A percentile compares a stretch with the other conserved stretches of the same genome.
phyloP scores from a whole-genome alignment of 2,329 filamentous ascomycete genomes.

The Curvularia sp. region DNA sequence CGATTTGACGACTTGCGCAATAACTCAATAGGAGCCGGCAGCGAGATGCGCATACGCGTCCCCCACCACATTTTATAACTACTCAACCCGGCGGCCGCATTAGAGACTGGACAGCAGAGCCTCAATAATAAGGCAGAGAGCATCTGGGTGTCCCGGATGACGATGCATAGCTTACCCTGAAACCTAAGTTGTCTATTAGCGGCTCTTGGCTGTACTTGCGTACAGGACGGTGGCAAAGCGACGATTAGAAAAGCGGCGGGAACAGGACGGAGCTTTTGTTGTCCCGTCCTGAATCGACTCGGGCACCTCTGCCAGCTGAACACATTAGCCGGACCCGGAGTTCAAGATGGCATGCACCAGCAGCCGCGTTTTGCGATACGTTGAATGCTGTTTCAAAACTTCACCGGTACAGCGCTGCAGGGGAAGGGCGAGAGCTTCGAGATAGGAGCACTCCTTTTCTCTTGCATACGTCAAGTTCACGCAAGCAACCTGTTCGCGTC shows the following conservation, averaged over 20 bases:
- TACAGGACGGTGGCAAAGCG: not conserved
- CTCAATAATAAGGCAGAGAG: constrained; percentile 7
- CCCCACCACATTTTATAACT: constrained; percentile 13
- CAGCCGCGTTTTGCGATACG: not conserved
- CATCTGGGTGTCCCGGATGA: not conserved
- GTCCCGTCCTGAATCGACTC: not conserved
- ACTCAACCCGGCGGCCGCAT: constrained; percentile 2
- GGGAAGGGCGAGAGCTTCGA: not conserved
- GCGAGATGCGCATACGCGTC: constrained; percentile 15
- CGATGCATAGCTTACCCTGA: not conserved
- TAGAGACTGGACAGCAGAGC: constrained; percentile 4
- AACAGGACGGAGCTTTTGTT: not conserved
- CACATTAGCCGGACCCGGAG: not conserved
- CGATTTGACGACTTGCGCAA: constrained; percentile 6
- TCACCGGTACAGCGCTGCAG: not conserved
- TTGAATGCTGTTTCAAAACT: not conserved
- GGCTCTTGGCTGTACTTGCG: not conserved
- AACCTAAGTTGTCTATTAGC: not conserved
- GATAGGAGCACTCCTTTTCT: not conserved
- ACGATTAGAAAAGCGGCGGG: not conserved
- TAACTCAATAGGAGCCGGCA: constrained; percentile 9
- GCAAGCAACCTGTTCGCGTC: not conserved
- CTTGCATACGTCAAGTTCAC: not conserved
- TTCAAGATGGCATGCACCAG: not conserved
- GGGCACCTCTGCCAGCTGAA: not conserved